Percentiles rank a stretch among this genome's conserved stretches.
Evolutionary conservation across 139 green algal genomes (phyloP).

Genomic region (Edaphochlamys debaryana): DNA sequence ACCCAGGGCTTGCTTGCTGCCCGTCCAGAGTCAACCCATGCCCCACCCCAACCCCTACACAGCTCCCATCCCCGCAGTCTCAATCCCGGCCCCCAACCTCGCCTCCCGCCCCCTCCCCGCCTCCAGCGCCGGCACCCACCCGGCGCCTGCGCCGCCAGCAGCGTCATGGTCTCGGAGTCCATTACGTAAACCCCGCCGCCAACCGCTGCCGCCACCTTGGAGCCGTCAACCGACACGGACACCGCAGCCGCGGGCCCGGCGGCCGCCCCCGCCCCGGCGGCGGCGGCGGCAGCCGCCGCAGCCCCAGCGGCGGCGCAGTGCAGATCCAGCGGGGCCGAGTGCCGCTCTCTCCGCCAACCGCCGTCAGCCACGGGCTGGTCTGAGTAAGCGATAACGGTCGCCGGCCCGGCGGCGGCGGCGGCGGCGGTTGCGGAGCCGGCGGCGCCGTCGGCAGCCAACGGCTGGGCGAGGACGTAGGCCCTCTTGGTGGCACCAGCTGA

Average conservation of each 20-base stretch:
- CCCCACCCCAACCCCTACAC: too few species aligned
- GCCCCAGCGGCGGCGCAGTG: not conserved
- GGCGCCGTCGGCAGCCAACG: not conserved
- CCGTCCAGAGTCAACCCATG: too few species aligned
- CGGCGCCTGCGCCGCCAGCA: not conserved
- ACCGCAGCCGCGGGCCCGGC: too few species aligned
- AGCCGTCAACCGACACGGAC: not conserved
- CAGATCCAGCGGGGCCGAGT: not conserved
- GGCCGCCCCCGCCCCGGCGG: not conserved
- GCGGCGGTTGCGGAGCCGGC: not conserved
- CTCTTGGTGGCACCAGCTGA: not conserved
- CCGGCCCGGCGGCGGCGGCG: not conserved
- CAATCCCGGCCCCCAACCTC: too few species aligned
- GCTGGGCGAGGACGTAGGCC: not conserved
- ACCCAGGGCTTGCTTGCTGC: too few species aligned
- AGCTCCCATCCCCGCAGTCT: too few species aligned
- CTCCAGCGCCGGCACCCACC: not conserved
- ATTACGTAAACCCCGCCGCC: not conserved
- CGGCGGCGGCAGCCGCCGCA: not conserved
- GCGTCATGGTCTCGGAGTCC: constrained; percentile 16
- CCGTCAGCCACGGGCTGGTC: not conserved
- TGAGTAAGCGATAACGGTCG: not conserved
- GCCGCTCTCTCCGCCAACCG: constrained; percentile 1
- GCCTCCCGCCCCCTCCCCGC: too few species aligned
- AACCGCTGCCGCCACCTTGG: constrained; percentile 10